These are phyloP conservation scores for Dryas octopetala DNA, from an alignment of 306 rosid genomes.

Conservation along the genomic window DNA sequence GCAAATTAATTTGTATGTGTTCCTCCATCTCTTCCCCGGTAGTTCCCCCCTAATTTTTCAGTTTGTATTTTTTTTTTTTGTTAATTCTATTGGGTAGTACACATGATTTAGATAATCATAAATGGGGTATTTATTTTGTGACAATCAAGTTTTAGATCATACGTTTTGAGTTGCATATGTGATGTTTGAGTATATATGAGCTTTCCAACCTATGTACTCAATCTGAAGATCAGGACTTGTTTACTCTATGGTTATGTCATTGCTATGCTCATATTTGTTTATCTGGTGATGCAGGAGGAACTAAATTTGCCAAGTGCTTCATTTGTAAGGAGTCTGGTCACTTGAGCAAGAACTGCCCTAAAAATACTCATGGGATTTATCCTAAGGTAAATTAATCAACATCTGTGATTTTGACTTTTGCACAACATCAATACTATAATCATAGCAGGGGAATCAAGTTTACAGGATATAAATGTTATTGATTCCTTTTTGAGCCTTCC, in stretches of 20 bases:
- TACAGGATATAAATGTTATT: background rate
- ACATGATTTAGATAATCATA: no score
- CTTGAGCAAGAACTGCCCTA: slow-evolving; percentile 86
- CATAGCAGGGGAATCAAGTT: background rate
- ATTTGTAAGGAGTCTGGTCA: slow-evolving; percentile 83
- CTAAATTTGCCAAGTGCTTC: slow-evolving; percentile 83
- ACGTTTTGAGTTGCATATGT: background rate
- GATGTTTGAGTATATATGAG: background rate
- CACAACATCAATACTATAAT: background rate
- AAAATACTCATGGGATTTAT: slow-evolving; percentile 85
- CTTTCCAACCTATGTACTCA: background rate
- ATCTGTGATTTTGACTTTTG: background rate
- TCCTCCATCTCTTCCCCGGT: background rate
- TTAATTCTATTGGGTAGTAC: background rate
- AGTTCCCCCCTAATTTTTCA: background rate
- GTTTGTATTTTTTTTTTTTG: background rate
- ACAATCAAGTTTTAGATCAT: background rate
- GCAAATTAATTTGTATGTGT: no score
- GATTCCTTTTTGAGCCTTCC: slow-evolving; percentile 12
- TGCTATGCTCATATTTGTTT: slow-evolving; percentile 13
- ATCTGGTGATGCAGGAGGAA: slow-evolving; percentile 68
- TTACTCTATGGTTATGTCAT: slow-evolving; percentile 1
- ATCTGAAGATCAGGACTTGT: background rate
- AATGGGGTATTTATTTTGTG: background rate
- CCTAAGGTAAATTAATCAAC: slow-evolving; percentile 62